Percentiles rank a stretch among this genome's conserved stretches.
These are phyloP conservation scores for Sugiyamaella marilandica DNA, from an alignment of 805 yeast species.

Conservation along the genomic window DNA sequence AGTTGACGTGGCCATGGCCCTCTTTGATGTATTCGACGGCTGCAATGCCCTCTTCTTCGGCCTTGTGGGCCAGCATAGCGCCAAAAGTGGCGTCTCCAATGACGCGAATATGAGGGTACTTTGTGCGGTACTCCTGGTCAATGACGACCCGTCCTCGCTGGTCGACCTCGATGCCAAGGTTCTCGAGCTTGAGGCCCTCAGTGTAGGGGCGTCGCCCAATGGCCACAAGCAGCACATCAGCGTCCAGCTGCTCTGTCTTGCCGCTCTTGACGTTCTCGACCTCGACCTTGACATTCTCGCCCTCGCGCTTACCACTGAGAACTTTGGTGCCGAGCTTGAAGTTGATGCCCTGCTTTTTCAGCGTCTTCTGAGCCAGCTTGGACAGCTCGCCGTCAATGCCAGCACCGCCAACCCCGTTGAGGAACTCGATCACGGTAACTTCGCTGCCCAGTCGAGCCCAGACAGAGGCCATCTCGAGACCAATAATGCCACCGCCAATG, in stretches of 20 bases:
- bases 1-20: conserved; percentile 98
- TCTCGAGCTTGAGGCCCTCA: conserved; percentile 82
- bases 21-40: conserved; percentile 90
- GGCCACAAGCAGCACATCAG: conserved; percentile 93
- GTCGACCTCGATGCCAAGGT: conserved; percentile 84
- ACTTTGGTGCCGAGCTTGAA: conserved; percentile 93
- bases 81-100: conserved; percentile 99
- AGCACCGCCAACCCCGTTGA: conserved; percentile 93
- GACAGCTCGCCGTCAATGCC: conserved; percentile 98
- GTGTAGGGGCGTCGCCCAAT: conserved; percentile 99
- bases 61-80: conserved; percentile 99
- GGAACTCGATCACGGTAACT: conserved; percentile 92
- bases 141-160: conserved; percentile 90
- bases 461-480: conserved; percentile 98
- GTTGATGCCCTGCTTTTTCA: conserved; percentile 91
- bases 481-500: conserved; percentile 99
- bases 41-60: conserved; percentile 99
- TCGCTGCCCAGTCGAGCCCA: conserved; percentile 93
- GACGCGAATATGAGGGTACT: conserved; percentile 88
- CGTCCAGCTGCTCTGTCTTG: conserved; percentile 69
- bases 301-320: conserved; percentile 76
- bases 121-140: conserved; percentile 89
- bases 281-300: conserved; percentile 80
- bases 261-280: conserved; percentile 88
- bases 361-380: conserved; percentile 79